Evolutionary conservation across 768 basidiomycete species (phyloP).

Genomic region (Suillus bovinus): DNA sequence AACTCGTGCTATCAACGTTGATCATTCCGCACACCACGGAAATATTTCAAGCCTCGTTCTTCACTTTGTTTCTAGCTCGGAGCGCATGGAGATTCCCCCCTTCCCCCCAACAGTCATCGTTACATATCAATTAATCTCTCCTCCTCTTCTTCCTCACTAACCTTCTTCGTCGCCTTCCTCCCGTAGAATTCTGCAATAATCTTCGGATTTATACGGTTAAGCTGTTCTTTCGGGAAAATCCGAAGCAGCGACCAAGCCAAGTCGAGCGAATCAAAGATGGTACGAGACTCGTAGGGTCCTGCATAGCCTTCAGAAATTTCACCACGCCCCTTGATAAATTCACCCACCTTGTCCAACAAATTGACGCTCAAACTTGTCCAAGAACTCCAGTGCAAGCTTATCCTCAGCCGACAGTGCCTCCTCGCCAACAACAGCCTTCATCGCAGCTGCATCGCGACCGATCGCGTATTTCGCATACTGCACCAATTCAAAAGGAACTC

Average conservation of each 20-base stretch:
- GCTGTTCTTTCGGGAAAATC: conserved; percentile 98
- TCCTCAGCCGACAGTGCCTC: conserved; percentile 95
- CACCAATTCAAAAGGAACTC: conserved; percentile 18
- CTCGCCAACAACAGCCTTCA: conserved; percentile 99
- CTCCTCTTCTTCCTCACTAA: conserved; percentile 42
- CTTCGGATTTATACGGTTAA: conserved; percentile 97
- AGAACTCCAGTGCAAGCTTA: conserved; percentile 94
- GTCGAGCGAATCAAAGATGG: conserved; percentile 96
- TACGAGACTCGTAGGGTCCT: conserved; percentile 94
- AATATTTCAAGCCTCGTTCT: conserved; percentile 14
- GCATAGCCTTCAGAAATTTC: conserved; percentile 16
- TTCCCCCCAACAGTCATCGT: not conserved
- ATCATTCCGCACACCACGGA: conserved; percentile 15
- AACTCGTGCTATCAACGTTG: conserved; percentile 10
- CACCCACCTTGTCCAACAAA: conserved; percentile 92
- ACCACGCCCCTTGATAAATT: conserved; percentile 15
- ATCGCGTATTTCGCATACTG: conserved; percentile 99
- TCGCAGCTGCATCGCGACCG: conserved; percentile 93
- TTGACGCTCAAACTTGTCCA: conserved; percentile 96
- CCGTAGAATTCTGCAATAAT: conserved; percentile 93
- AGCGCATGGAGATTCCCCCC: no score
- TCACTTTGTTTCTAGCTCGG: no score
- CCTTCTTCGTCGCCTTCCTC: conserved; percentile 75
- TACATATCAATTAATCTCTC: conserved; percentile 71
- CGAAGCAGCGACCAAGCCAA: conserved; percentile 95